Evolutionary conservation across 768 basidiomycete genomes (phyloP).

Genomic region (Tulasnella sp.): DNA sequence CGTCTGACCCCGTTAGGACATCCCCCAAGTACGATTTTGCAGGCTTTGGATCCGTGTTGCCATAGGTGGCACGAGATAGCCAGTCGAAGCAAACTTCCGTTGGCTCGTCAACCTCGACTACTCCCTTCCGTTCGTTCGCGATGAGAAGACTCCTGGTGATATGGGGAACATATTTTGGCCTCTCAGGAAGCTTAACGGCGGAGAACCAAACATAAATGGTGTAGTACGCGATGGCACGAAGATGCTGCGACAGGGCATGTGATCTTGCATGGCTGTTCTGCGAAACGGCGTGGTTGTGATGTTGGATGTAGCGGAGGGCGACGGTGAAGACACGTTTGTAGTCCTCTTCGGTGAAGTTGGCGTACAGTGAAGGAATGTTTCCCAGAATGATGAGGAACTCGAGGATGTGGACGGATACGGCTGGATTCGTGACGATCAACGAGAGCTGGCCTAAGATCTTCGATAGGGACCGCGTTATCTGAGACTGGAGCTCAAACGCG

Average conservation of each 20-base stretch:
- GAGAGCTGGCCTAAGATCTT: conserved; percentile 77
- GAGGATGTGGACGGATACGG: conserved; percentile 92
- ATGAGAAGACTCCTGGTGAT: conserved; percentile 78
- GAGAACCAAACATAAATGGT: conserved; percentile 94
- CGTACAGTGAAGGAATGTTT: conserved; percentile 63
- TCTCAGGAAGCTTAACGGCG: conserved; percentile 67
- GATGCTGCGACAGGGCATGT: conserved; percentile 84
- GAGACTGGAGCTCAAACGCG: conserved; percentile 74
- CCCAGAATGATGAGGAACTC: conserved; percentile 83
- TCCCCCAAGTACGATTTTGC: conserved; percentile 67
- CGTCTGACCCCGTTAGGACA: conserved; percentile 40
- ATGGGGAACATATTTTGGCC: conserved; percentile 69
- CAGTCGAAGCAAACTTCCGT: conserved; percentile 98
- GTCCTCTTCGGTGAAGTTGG: conserved; percentile 83
- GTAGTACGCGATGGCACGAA: conserved; percentile 79
- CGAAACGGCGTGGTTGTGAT: conserved; percentile 60
- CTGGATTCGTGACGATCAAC: conserved; percentile 88
- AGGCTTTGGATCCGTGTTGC: conserved; percentile 84
- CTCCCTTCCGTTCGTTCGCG: conserved; percentile 56
- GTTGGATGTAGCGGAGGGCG: conserved; percentile 84
- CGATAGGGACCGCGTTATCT: conserved; percentile 68
- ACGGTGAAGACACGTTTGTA: conserved; percentile 93
- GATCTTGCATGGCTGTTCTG: conserved; percentile 36
- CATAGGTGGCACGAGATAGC: conserved; percentile 90
- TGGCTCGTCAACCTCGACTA: conserved; percentile 64